These are phyloP conservation scores for Afroboletus lepidellus DNA, from an alignment of 1,284 basidiomycete genomes.

Conservation along the genomic window DNA sequence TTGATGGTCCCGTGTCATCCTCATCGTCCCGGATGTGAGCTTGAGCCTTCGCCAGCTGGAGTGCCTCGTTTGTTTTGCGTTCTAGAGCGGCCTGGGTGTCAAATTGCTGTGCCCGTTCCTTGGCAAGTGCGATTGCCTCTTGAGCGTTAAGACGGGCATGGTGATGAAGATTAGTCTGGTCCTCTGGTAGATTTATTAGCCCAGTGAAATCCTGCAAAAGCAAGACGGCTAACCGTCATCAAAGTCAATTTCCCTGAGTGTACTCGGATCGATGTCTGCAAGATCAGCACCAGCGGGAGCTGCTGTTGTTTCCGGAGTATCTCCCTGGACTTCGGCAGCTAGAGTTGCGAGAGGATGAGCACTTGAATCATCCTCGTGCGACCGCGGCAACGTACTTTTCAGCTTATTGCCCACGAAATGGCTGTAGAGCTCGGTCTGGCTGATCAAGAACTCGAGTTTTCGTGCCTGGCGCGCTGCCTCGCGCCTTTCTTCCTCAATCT, in stretches of 20 bases:
- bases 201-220: neutral
- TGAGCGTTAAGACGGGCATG: slow-evolving; percentile 92
- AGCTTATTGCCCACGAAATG: slow-evolving; percentile 99
- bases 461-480: slow-evolving; percentile 94
- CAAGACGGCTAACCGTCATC: slow-evolving; percentile 71
- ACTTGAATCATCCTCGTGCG: slow-evolving; percentile 10
- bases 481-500: slow-evolving; percentile 94
- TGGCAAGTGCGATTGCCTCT: slow-evolving; percentile 83
- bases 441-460: slow-evolving; percentile 98
- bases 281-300: slow-evolving; percentile 61
- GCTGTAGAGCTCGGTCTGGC: slow-evolving; percentile 98
- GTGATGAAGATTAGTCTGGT: slow-evolving; percentile 84
- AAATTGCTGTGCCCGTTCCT: slow-evolving; percentile 81
- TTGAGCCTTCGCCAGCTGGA: slow-evolving; percentile 66
- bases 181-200: slow-evolving; percentile 46
- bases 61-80: slow-evolving; percentile 75
- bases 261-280: slow-evolving; percentile 47
- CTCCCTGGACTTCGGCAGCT: slow-evolving; percentile 91
- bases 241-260: slow-evolving; percentile 85
- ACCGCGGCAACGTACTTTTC: slow-evolving; percentile 67
- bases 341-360: slow-evolving; percentile 20
- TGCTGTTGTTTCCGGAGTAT: slow-evolving; percentile 42
- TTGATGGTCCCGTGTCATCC: slow-evolving; percentile 33
- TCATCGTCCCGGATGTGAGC: slow-evolving; percentile 53
- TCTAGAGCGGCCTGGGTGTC: slow-evolving; percentile 81